Base-by-base conservation (phyloP, 495 filamentous ascomycete genomes). In the Mytilinidion resinicola region DNA sequence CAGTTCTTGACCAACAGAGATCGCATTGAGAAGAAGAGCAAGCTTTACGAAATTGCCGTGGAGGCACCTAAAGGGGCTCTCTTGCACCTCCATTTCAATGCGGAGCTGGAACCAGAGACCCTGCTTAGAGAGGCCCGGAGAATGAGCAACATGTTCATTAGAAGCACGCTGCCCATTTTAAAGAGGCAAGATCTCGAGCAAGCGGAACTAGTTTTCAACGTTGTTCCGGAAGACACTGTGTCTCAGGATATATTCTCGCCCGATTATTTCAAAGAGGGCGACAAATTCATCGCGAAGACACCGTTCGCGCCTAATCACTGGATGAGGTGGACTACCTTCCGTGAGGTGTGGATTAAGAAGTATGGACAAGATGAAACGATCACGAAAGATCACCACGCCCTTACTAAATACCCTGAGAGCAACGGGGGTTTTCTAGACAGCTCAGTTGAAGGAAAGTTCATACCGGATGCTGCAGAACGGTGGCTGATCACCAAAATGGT, bases 31-130 rank as follows among this genome's bases (percentile, higher is more conserved):
- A 17, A 55, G 19, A 0, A 53, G 39, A 74, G 71, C 54, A 62
- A 59, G 33, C 30, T 72, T 10, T 72, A 60, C 55, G 9, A 56
- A 8, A 69, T 74, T 36, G 58, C 70, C 6, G 38, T 60, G 21
- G 8, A 49, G 35, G 62, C 68, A 56, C 71, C 71, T 0, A 74
- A 74, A 62, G 71, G 71, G 0, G 53, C 56, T 14, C 65, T 71
- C 51, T 56, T 70, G 48, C 71, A 74, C 51, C 58, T 74, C 12
- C 71, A 74, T 51, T 74, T 74, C 66, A 74, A 74, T 54, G 64
- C 70, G 2, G 71, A 74, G 41, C 53, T 74, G 0, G 63, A 64
- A 15, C 68, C 71, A 15, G 62, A 65, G 10, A 43, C 50, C 4
- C 48, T 74, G 15, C 51, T 73, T 20, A 51, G 61, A 30, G 44